Percentiles rank a stretch among this genome's conserved stretches.
Conservation (phyloP, 495 filamentous ascomycete species). For the Hypoxylon intermedium region DNA sequence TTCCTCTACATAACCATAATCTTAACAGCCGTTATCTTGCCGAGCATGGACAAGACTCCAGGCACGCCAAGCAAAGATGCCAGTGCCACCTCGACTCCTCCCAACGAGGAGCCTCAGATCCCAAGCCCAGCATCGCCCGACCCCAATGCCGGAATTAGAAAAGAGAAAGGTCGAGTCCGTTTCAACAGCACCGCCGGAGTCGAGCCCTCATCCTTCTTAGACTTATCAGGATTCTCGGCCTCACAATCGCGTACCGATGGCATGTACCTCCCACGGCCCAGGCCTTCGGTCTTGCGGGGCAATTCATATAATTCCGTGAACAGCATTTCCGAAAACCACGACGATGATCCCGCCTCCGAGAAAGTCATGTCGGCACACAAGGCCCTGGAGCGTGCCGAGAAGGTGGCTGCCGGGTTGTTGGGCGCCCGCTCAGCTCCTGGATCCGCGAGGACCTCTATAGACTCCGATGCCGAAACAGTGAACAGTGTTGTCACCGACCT, state of each 20-base stretch:
- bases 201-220: slow-evolving; percentile 28
- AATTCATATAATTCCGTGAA: slow-evolving; percentile 44
- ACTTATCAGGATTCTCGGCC: slow-evolving; percentile 21
- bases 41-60: slow-evolving; percentile 35
- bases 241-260: slow-evolving; percentile 17
- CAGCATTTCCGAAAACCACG: slow-evolving; percentile 38
- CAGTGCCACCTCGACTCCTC: slow-evolving; percentile 36
- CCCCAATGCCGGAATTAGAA: slow-evolving; percentile 27
- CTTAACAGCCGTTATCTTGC: slow-evolving; percentile 6
- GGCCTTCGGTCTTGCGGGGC: slow-evolving; percentile 46
- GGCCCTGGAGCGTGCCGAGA: slow-evolving; percentile 49
- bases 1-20: slow-evolving; percentile 9
- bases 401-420: slow-evolving; percentile 43
- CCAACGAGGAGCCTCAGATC: slow-evolving; percentile 31
- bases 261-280: slow-evolving; percentile 28
- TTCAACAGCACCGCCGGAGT: slow-evolving; percentile 42
- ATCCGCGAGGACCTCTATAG: slow-evolving; percentile 47
- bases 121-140: slow-evolving; percentile 29
- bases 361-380: slow-evolving; percentile 48
- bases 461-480: slow-evolving; percentile 40
- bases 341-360: slow-evolving; percentile 36
- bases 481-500: slow-evolving; percentile 13
- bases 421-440: slow-evolving; percentile 47
- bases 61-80: slow-evolving; percentile 29
- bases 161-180: slow-evolving; percentile 43